Evolutionary conservation across 164 flowering plant genomes (phyloP), one percentile per base, ranked within the genome.

Genomic region (Houttuynia cordata): DNA sequence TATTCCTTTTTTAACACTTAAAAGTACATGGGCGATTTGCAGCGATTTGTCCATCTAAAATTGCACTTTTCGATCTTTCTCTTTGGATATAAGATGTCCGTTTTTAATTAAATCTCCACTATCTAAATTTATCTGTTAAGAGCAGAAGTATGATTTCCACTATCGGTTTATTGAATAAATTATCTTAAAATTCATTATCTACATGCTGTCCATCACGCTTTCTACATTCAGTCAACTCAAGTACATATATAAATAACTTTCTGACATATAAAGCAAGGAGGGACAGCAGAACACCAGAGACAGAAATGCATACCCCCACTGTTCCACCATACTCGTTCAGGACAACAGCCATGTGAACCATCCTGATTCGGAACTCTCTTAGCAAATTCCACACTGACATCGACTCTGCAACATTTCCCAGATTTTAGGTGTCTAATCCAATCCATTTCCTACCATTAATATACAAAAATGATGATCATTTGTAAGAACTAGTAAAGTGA

Each of bases 301-400:
- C 50, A 24, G 25, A 30, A 67, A 30, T 23, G 74, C 96, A 68
- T 87, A 94, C 99, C 66, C 99, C 99, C 14, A 91, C 82, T 68
- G 99, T 87, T 72, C 99, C 99, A 54, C 99, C 99, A 74, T 94
- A 94, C 73, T 94, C 99, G 49, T 94, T 94, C 22, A 91, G 90
- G 69, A 94, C 96, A 73, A 94, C 86, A 65, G 99, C 97, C 97
- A 94, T 94, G 83, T 94, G 99, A 62, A 94, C 97, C 85, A 91
- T 94, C 71, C 97, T 79, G 69, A 94, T 88, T 52, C 99, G 96
- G 55, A 91, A 94, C 72, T 94, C 97, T 73, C 97, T 80, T 61
- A 91, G 92, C 71, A 88, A 85, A 77, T 91, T 87, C 97, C 96
- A 94, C 41, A 91, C 96, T 23, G 96, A 88, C 99, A 94, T 94